Base-by-base conservation (phyloP, 2,329 filamentous ascomycete genomes). In the Parascedosporium putredinis region DNA sequence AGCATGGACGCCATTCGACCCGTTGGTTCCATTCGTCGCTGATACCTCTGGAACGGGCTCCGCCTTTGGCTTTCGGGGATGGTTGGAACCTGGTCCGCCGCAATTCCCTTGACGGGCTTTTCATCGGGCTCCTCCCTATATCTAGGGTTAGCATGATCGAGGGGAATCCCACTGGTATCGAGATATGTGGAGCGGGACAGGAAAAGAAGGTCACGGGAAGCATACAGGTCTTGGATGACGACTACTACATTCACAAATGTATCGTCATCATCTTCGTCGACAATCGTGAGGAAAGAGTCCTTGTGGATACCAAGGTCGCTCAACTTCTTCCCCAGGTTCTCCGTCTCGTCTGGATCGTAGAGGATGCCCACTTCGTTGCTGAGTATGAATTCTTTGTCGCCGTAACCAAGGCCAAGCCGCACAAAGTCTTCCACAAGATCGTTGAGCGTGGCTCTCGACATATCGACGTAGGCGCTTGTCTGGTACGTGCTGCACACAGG, bases 301-400 rank as follows among this genome's bases (percentile, higher is more conserved):
- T 76, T 71, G 51, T 77, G 77, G 57, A 96, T 79, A 79, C 80
- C 86, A 7, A 96, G 74, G 18, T 95, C 86, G 23, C 67, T 73
- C 47, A 98, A 75, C 53, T 85, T 89, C 70, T 88, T 94, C 1
- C 73, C 65, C 1, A 97, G 70, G 58, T 96, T 94, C 51, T 94
- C 87, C 4, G 88, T 88, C 59, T 95, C 80, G 50, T 97, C 93
- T 0, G 83, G 79, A 59, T 97, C 93, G 59, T 95, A 97, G 38
- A 97, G 74, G n/a, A 90, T 73, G 47, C 84, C 84, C 8, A 77
- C 72, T 5, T 88, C 83, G 51, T 79, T 88, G 60, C 78, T 85
- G 51, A 97, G 70, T 3, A 83, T 84, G 55, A 97, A 79, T 48
- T 95, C 89, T 51, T 72, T 77, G 24, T 89, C 82, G 4, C 82